Conservation (phyloP, 2,329 filamentous ascomycete species). For the Cordyceps cateniannulata region DNA sequence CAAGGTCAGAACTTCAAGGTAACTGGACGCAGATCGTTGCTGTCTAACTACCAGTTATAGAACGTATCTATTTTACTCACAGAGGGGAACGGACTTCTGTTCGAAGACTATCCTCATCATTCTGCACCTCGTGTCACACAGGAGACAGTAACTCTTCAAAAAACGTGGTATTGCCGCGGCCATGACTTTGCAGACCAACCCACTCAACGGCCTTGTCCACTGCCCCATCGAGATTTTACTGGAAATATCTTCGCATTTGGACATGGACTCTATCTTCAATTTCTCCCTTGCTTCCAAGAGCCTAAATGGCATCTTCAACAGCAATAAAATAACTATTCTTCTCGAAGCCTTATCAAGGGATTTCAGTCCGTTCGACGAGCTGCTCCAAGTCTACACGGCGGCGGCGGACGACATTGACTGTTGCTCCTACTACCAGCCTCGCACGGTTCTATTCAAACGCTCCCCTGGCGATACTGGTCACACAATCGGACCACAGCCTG, state of each 20-base stretch:
- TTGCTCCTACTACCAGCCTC: conserved; percentile 31
- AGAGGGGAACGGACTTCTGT: neutral
- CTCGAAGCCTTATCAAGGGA: conserved; percentile 35
- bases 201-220: conserved; percentile 19
- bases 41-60: neutral
- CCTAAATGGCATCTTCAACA: conserved; percentile 34
- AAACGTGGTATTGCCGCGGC: neutral
- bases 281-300: conserved; percentile 31
- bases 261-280: conserved; percentile 33
- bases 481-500: conserved; percentile 18
- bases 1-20: neutral
- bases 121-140: neutral
- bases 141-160: neutral
- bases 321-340: conserved; percentile 36
- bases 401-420: conserved; percentile 29
- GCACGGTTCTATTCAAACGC: conserved; percentile 33
- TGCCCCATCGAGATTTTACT: conserved; percentile 42
- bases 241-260: conserved; percentile 40
- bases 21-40: neutral
- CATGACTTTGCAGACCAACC: neutral
- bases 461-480: conserved; percentile 27
- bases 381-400: conserved; percentile 42
- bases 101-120: neutral
- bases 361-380: conserved; percentile 37
- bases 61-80: neutral